Evolutionary conservation across 2,329 filamentous ascomycete genomes (phyloP).

Genomic region (Neobulgaria alba): DNA sequence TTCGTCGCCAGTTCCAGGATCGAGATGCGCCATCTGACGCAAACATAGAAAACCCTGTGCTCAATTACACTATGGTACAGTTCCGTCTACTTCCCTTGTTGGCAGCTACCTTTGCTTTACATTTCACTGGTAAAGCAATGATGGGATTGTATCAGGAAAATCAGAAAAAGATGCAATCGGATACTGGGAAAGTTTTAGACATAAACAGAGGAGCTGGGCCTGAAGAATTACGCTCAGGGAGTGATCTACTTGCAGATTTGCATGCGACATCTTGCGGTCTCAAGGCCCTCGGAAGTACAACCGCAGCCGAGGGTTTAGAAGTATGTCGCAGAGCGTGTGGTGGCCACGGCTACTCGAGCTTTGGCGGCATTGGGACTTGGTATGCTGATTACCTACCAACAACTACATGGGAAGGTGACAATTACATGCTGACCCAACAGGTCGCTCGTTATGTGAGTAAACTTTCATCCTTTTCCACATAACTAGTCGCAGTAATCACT

Average conservation of each 20-base stretch:
- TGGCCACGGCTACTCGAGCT: constrained; percentile 67
- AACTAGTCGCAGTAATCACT: neutral
- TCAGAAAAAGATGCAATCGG: constrained; percentile 53
- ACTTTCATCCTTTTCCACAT: no score
- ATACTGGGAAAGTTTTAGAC: constrained; percentile 32
- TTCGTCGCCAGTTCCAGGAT: constrained; percentile 72
- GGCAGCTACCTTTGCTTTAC: constrained; percentile 67
- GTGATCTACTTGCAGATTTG: constrained; percentile 62
- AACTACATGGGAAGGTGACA: constrained; percentile 67
- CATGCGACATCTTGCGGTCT: constrained; percentile 71
- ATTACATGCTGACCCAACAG: constrained; percentile 77
- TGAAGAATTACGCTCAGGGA: constrained; percentile 57
- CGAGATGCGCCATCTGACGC: constrained; percentile 52
- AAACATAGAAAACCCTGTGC: constrained; percentile 60
- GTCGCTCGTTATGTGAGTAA: constrained; percentile 57
- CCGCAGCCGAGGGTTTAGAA: constrained; percentile 66
- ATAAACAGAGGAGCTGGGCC: constrained; percentile 51
- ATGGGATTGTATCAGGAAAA: constrained; percentile 65
- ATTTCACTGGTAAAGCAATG: constrained; percentile 72
- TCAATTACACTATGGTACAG: constrained; percentile 78
- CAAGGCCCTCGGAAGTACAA: constrained; percentile 64
- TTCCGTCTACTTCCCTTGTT: constrained; percentile 63
- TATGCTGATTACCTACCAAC: constrained; percentile 70
- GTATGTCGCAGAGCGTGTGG: constrained; percentile 67
- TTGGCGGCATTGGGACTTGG: constrained; percentile 67